Conservation (phyloP, 805 yeast genomes). For the Yamadazyma phyllophila region DNA sequence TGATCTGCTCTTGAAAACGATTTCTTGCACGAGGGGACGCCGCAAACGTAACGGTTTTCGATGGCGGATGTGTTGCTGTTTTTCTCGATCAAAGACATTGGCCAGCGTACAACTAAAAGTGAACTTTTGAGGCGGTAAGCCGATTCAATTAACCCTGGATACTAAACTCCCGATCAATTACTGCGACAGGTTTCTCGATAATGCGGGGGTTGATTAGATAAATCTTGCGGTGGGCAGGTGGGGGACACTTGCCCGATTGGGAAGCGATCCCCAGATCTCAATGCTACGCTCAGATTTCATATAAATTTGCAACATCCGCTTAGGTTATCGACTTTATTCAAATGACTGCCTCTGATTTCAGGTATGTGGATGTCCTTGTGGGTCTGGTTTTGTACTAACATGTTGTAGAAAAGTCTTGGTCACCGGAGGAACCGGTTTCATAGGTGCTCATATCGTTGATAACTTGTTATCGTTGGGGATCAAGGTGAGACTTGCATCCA, state of each 20-base stretch:
- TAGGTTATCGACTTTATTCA: not conserved
- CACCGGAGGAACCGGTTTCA: conserved; percentile 20
- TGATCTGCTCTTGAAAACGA: conserved; percentile 14
- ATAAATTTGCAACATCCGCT: conserved; percentile 8
- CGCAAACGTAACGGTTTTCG: conserved; percentile 4
- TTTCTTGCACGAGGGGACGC: conserved; percentile 7
- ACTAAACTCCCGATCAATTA: too few species aligned
- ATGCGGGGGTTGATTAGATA: not conserved
- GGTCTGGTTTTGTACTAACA: not conserved
- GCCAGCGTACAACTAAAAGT: not conserved
- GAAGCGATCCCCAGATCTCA: not conserved
- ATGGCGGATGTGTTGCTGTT: not conserved
- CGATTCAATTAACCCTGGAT: not conserved
- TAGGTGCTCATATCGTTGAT: conserved; percentile 19
- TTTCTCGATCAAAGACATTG: not conserved
- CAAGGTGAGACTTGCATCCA: conserved; percentile 13
- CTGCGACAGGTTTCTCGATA: too few species aligned
- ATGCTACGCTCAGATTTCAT: not conserved
- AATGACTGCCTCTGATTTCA: conserved; percentile 5
- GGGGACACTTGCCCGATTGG: conserved; percentile 7
- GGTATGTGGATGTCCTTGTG: not conserved
- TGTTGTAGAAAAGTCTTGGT: conserved; percentile 14
- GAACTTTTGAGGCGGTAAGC: not conserved
- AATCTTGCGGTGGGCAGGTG: not conserved
- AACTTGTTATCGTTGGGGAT: conserved; percentile 13